Evolutionary conservation across 345 rosid species (phyloP).

Genomic region (Eutrema japonicum): DNA sequence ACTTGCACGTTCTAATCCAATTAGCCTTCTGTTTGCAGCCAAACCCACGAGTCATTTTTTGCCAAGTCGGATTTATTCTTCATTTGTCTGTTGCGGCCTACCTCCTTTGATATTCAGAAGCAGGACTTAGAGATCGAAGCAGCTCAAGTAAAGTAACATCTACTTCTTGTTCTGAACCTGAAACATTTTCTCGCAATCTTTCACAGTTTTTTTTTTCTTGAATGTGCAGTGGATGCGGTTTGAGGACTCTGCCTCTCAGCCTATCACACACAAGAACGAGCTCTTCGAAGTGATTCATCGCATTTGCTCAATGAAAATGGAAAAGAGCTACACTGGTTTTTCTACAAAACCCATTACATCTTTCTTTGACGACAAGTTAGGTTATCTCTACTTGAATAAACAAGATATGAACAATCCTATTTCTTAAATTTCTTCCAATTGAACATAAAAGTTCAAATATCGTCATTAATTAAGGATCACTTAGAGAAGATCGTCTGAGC

Average conservation of each 20-base stretch:
- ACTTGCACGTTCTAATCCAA: constrained; percentile 1
- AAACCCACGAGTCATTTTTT: constrained; percentile 64
- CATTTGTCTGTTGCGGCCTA: constrained; percentile 69
- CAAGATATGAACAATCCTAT: constrained; percentile 45
- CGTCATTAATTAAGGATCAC: neutral
- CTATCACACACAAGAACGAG: constrained; percentile 54
- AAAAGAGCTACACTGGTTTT: constrained; percentile 56
- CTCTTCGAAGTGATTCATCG: constrained; percentile 51
- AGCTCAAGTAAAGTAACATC: constrained; percentile 60
- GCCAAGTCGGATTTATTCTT: constrained; percentile 74
- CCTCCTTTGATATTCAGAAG: constrained; percentile 65
- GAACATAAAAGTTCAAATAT: neutral
- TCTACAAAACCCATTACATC: constrained; percentile 44
- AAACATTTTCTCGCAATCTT: constrained; percentile 11
- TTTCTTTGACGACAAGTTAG: constrained; percentile 39
- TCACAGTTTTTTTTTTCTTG: neutral
- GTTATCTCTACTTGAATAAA: constrained; percentile 55
- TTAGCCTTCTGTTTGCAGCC: constrained; percentile 47
- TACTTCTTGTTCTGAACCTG: constrained; percentile 17
- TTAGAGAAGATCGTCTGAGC: constrained; percentile 3
- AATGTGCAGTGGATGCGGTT: constrained; percentile 71
- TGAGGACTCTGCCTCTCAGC: constrained; percentile 78
- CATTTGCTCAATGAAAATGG: constrained; percentile 59
- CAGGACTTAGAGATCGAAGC: constrained; percentile 86
- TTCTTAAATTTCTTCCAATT: constrained; percentile 6